Conservation (phyloP, 768 basidiomycete genomes). For the Lactarius deliciosus region DNA sequence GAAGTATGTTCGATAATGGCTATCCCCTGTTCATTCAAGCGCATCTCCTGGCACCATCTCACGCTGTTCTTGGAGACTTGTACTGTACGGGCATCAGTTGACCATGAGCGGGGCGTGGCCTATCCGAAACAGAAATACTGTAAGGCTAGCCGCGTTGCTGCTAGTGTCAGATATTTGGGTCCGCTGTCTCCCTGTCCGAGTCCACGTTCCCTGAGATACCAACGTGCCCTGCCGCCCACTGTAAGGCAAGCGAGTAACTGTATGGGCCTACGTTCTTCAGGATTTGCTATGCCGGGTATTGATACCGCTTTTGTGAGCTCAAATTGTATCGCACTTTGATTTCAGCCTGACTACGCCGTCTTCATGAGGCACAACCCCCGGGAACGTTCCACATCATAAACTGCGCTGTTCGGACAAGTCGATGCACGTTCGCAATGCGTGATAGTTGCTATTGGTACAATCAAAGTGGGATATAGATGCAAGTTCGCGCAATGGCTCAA, state of each 20-base stretch:
- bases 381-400: too few relatives aligned
- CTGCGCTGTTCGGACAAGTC: neutral
- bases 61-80: neutral
- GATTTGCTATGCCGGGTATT: neutral
- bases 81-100: neutral
- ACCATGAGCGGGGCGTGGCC: neutral
- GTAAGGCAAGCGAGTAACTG: neutral
- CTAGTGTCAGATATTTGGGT: neutral
- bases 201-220: neutral
- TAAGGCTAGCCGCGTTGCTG: neutral
- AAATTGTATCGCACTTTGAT: neutral
- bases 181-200: neutral
- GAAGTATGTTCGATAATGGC: neutral
- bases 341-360: neutral
- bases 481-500: constrained; percentile 37
- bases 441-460: constrained; percentile 14
- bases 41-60: neutral
- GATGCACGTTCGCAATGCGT: neutral
- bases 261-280: neutral
- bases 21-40: neutral
- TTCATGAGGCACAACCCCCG: neutral
- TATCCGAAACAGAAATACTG: neutral
- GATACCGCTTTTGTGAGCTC: neutral
- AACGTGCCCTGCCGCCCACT: neutral
- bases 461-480: constrained; percentile 15